Conservation (phyloP, 345 rosid genomes). For the Dovyalis caffra region DNA sequence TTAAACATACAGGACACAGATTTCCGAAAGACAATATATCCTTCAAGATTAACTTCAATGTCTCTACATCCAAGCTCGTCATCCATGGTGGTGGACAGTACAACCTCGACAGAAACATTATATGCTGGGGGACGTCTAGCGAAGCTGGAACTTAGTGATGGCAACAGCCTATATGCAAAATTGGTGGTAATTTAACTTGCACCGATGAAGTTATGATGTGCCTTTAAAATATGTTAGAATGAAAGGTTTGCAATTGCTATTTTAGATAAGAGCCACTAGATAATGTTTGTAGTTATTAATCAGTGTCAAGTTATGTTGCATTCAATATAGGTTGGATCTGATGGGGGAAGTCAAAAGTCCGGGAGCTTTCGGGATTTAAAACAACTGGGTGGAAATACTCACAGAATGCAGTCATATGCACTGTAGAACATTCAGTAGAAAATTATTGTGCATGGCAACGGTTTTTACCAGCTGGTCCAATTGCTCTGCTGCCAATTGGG, state of each 20-base stretch:
- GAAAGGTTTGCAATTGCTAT: not conserved
- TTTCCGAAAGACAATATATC: conserved; percentile 60
- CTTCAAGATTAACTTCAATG: conserved; percentile 75
- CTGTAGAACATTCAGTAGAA: conserved; percentile 73
- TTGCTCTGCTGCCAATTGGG: conserved; percentile 83
- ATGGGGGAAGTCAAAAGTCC: conserved; percentile 88
- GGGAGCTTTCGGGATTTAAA: conserved; percentile 79
- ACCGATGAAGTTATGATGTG: conserved; percentile 6
- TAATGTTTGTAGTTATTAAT: not conserved
- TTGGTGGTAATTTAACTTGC: conserved; percentile 69
- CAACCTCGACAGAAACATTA: conserved; percentile 39
- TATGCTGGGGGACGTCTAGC: conserved; percentile 50
- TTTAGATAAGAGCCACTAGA: not conserved
- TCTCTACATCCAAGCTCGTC: conserved; percentile 53
- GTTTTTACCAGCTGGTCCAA: conserved; percentile 89
- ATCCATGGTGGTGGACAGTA: conserved; percentile 37
- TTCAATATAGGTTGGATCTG: conserved; percentile 78
- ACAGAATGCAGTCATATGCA: conserved; percentile 88
- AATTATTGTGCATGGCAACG: conserved; percentile 89
- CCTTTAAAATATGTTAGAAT: not conserved
- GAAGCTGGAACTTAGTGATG: conserved; percentile 76
- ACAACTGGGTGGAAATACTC: conserved; percentile 89
- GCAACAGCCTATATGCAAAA: conserved; percentile 65
- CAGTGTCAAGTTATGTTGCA: conserved; percentile 4
- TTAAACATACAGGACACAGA: conserved; percentile 54